Conservation (phyloP, 169 alveolate genomes). For the Cryptosporidium sp. region DNA sequence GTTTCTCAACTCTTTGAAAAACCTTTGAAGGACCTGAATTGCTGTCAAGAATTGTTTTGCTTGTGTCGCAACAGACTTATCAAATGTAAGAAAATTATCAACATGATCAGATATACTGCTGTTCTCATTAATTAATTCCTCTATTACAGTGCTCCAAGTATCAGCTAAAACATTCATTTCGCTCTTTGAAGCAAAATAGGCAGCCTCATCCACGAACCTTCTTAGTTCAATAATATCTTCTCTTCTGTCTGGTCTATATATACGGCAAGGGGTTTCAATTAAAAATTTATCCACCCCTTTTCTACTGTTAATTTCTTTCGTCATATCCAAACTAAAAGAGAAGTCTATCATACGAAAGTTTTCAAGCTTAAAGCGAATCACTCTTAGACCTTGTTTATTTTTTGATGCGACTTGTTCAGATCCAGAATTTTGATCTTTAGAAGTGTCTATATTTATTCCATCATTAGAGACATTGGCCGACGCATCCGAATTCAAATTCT, state of each 20-base stretch:
- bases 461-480: not conserved
- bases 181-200: conserved; percentile 38
- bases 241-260: conserved; percentile 60
- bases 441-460: not conserved
- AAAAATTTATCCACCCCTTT: conserved; percentile 60
- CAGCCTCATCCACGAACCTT: conserved; percentile 45
- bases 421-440: not conserved
- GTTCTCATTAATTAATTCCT: conserved; percentile 65
- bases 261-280: conserved; percentile 70
- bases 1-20: conserved; percentile 50
- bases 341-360: conserved; percentile 65
- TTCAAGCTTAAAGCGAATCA: conserved; percentile 56
- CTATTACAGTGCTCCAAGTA: conserved; percentile 71
- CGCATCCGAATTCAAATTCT: not conserved
- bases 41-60: conserved; percentile 59
- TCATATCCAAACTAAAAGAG: conserved; percentile 42
- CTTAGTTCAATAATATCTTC: conserved; percentile 58
- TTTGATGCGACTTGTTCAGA: not conserved
- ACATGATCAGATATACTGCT: conserved; percentile 58
- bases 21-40: conserved; percentile 62
- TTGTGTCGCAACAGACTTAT: conserved; percentile 58
- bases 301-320: conserved; percentile 29
- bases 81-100: conserved; percentile 47
- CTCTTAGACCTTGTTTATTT: conserved; percentile 40
- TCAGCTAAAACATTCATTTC: conserved; percentile 54